Base-by-base conservation (phyloP, 2,329 filamentous ascomycete genomes). In the Cercospora janseana region DNA sequence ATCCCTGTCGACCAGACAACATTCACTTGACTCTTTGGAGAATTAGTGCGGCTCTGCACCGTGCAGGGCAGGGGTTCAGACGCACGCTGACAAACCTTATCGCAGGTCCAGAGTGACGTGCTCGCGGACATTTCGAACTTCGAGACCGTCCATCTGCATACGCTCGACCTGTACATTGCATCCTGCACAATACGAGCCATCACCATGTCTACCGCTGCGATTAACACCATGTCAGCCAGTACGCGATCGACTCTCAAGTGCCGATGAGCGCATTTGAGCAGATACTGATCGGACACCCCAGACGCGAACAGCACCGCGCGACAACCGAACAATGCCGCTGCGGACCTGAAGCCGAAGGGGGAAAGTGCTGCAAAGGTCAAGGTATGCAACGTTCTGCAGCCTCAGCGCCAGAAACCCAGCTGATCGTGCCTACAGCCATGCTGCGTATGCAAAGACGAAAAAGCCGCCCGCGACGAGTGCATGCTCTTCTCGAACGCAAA, bases 361-460 rank as follows among this genome's bases (percentile, higher is more conserved):
- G 69, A 69, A 48, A 64, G 68, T 44, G 66, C 68, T 27, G 59
- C 62, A n/a, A 75, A 75, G 62, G 66, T 69, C 21, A 75, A 75
- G 69, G 72, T 73, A 64, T 46, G 55, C 8, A 38, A 3, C 7
- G 13, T 18, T 6, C 26, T 23, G 24, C 5, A 15, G 6, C 18
- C 34, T 15, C 46, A 12, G 35, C 20, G 13, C 26, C 16, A 42
- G 16, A 24, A 2, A 1, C 13, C 3, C 6, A 7, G 24, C 49
- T 54, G 38, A 57, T n/a, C 45, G 9, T 10, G 2, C 8, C 15
- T 1, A 9, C 29, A 96, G 89, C 92, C 92, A 34, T 97, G 93
- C 80, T 97, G 93, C 69, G 93, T 97, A 23, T 98, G 93, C 82
- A 96, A 91, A 69, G 83, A 93, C 35, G 90, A 98, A 72, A 98